Percentiles rank a stretch among this genome's conserved stretches.
Conservation (phyloP, 169 alveolate genomes). For the Babesia bigemina region DNA sequence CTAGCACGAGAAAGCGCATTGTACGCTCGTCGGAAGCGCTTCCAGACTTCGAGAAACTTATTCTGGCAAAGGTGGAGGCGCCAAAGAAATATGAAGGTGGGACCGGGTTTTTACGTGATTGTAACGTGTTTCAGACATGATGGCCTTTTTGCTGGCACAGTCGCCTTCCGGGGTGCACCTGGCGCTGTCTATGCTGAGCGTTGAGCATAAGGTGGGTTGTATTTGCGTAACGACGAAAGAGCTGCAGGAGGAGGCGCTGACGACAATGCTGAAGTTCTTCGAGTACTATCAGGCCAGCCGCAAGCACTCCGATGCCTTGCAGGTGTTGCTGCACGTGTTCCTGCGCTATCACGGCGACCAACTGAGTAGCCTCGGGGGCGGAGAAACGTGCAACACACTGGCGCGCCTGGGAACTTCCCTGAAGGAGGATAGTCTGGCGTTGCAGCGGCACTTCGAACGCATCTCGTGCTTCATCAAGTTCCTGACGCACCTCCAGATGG, state of each 20-base stretch:
- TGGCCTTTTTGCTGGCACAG: constrained; percentile 49
- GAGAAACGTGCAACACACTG: neutral
- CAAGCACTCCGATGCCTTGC: constrained; percentile 54
- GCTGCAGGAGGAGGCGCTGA: constrained; percentile 40
- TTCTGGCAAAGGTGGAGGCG: constrained; percentile 5
- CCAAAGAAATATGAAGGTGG: constrained; percentile 45
- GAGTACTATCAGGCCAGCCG: constrained; percentile 24
- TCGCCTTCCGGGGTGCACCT: constrained; percentile 62
- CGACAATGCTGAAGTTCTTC: constrained; percentile 41
- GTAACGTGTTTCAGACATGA: constrained; percentile 15
- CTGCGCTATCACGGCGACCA: constrained; percentile 60
- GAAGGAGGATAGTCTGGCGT: constrained; percentile 6
- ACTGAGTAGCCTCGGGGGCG: neutral
- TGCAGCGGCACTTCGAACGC: constrained; percentile 60
- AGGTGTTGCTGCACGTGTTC: constrained; percentile 60
- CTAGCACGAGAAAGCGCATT: constrained; percentile 15
- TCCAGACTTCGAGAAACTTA: constrained; percentile 35
- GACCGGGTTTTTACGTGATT: neutral
- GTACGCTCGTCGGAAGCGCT: neutral
- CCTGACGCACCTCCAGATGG: constrained; percentile 68
- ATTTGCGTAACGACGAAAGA: too few relatives aligned
- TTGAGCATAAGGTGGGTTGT: constrained; percentile 29
- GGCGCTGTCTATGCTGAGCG: constrained; percentile 37
- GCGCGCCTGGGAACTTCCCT: constrained; percentile 23
- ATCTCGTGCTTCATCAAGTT: constrained; percentile 68